Conservation (phyloP, 2,329 filamentous ascomycete species). For the Ilyonectria sp. region DNA sequence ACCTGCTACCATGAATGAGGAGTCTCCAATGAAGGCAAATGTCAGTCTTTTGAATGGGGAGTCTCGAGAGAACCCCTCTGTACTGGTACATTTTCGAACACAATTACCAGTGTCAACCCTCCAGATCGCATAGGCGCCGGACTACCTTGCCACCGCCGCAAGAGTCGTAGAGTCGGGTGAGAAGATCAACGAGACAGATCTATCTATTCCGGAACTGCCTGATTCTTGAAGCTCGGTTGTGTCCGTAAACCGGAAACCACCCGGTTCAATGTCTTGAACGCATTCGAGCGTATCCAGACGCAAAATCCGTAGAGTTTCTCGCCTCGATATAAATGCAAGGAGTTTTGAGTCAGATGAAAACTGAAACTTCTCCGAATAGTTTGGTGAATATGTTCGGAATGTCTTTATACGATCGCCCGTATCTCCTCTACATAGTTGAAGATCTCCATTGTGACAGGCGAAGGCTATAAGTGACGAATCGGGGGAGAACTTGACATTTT, state of each 20-base stretch:
- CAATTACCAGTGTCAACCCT: neutral
- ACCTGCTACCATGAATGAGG: neutral
- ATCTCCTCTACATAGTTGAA: neutral
- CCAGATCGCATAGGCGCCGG: neutral
- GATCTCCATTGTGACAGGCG: neutral
- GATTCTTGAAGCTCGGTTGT: too few species aligned
- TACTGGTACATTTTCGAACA: neutral
- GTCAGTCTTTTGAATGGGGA: neutral
- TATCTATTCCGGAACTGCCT: too few species aligned
- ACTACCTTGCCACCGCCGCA: neutral
- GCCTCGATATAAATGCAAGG: neutral
- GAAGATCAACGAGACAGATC: neutral
- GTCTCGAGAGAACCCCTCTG: too few species aligned
- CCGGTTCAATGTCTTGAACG: neutral
- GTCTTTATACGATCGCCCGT: neutral
- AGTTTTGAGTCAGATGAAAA: conserved; percentile 11
- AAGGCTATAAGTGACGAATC: conserved; percentile 1
- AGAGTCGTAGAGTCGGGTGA: conserved; percentile 3
- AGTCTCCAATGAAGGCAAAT: neutral
- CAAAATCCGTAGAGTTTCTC: neutral
- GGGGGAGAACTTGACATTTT: neutral
- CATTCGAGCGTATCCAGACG: conserved; percentile 2
- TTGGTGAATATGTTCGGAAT: neutral
- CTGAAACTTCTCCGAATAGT: neutral
- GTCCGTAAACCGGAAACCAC: neutral